Evolutionary conservation across 768 basidiomycete species (phyloP), one percentile per base, ranked within the genome.

Genomic region (Leccinum longicurvipes): DNA sequence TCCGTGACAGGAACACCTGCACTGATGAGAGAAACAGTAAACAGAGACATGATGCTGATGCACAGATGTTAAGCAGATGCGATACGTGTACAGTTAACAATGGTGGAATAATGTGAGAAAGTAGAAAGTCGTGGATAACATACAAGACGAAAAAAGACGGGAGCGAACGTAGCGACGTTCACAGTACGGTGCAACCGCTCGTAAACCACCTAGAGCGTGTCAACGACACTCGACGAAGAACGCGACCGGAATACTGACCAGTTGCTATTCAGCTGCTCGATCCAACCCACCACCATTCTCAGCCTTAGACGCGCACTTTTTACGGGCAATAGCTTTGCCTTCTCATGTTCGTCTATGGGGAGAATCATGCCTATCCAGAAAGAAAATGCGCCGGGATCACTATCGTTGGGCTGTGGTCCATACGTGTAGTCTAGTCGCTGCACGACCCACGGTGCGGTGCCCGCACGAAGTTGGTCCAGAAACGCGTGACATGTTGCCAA

Each of bases 331-430:
- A 98, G 79, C 63, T 93, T 89, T 12, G 92, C 79, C 70, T 94
- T 92, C 74, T 93, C 89, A 63, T 85, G 80, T 55, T 96, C 91
- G 69, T 96, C 92, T 66, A 98, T 92, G 32, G 94, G 90, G 48
- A 98, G 83, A 34, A 96, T 84, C 69, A 84, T 78, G 1, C 90
- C 92, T 75, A 96, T 92, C 90, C 91, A 96, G 71, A 89, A 97
- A 31, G 84, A 83, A 70, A 96, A 93, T 23, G 79, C 74, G 25
- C 79, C 79, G 0, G 86, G 81, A 69, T 93, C 87, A 12, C 56
- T 64, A 23, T 75, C 67, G 6, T 71, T 63, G 1, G 93, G 93
- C 78, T 90, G 87, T 5, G 80, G 75, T 3, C 92, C 92, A 66
- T 89, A 89, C 0, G 86, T 84, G 63, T 81, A 82, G 65, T 89